Evolutionary conservation across 2,329 filamentous ascomycete genomes (phyloP).

Genomic region (Xylaria digitata): DNA sequence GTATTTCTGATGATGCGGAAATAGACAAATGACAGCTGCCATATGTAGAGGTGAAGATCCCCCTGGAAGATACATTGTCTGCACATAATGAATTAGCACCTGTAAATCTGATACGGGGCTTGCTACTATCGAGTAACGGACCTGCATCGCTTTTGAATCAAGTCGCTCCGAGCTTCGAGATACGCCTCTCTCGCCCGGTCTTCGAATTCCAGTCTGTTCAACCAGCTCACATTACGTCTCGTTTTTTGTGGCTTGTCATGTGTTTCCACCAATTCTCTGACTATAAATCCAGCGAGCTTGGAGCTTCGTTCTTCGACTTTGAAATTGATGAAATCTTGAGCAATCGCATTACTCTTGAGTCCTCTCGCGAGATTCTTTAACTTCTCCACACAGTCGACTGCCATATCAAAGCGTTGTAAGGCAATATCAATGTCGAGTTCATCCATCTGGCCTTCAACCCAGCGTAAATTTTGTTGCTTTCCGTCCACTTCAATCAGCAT

Average conservation of each 20-base stretch:
- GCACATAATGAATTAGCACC: slow-evolving; percentile 41
- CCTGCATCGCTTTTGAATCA: slow-evolving; percentile 86
- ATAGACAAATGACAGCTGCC: slow-evolving; percentile 94
- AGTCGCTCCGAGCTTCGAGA: slow-evolving; percentile 79
- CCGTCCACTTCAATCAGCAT: slow-evolving; percentile 96
- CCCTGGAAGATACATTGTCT: slow-evolving; percentile 97
- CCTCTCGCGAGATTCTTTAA: slow-evolving; percentile 81
- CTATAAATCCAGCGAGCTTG: slow-evolving; percentile 79
- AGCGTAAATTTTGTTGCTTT: slow-evolving; percentile 94
- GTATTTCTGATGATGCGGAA: slow-evolving; percentile 96
- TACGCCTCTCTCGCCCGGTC: slow-evolving; percentile 90
- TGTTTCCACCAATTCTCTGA: slow-evolving; percentile 79
- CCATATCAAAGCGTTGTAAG: slow-evolving; percentile 85
- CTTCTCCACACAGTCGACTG: slow-evolving; percentile 86
- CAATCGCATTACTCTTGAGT: slow-evolving; percentile 85
- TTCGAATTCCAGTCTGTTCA: slow-evolving; percentile 88
- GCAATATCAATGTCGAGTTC: slow-evolving; percentile 97
- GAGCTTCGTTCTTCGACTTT: slow-evolving; percentile 88
- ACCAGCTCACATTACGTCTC: slow-evolving; percentile 83
- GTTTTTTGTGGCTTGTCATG: slow-evolving; percentile 83
- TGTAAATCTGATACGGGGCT: background rate
- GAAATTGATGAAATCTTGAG: slow-evolving; percentile 90
- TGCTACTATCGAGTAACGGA: slow-evolving; percentile 55
- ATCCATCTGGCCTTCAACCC: slow-evolving; percentile 95
- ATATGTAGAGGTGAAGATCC: slow-evolving; percentile 91